A percentile compares a stretch with the other conserved stretches of the same genome.
These are phyloP conservation scores for Epichloe scottii DNA, from an alignment of 2,329 filamentous ascomycete species.

Conservation along the genomic window DNA sequence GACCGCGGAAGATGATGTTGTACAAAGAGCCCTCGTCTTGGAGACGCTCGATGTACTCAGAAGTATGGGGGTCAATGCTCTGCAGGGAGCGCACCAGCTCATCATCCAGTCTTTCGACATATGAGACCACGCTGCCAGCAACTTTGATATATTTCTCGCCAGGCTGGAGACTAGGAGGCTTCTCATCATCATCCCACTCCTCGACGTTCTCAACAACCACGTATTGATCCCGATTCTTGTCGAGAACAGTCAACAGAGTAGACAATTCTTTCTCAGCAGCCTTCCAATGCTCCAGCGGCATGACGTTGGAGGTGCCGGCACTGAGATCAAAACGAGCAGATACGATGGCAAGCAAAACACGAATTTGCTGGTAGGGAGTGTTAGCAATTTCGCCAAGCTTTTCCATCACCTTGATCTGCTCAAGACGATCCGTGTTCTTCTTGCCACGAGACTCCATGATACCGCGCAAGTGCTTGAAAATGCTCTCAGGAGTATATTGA, in stretches of 20 bases:
- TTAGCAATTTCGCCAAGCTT: constrained; percentile 80
- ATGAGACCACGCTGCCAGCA: constrained; percentile 87
- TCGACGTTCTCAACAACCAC: constrained; percentile 85
- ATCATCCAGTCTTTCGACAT: constrained; percentile 88
- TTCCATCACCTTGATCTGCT: constrained; percentile 97
- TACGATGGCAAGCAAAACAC: constrained; percentile 80
- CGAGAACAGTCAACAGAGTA: constrained; percentile 64
- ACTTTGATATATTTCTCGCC: constrained; percentile 80
- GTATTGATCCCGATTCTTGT: constrained; percentile 58
- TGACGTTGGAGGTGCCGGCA: constrained; percentile 62
- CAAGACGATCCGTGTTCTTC: constrained; percentile 92
- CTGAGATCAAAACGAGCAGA: constrained; percentile 91
- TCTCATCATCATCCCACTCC: constrained; percentile 99
- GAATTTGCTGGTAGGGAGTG: constrained; percentile 87
- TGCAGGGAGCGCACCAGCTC: constrained; percentile 96
- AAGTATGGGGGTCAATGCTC: constrained; percentile 94
- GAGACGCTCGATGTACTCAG: constrained; percentile 93
- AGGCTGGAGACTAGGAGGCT: constrained; percentile 59
- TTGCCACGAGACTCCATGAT: constrained; percentile 95
- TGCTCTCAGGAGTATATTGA: constrained; percentile 91
- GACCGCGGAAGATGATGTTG: constrained; percentile 77
- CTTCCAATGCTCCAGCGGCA: constrained; percentile 97
- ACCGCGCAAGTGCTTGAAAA: constrained; percentile 86
- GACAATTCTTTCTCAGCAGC: constrained; percentile 77
- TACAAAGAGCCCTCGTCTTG: constrained; percentile 85